Evolutionary conservation across 306 rosid genomes (phyloP).

Genomic region (Pyrus betulifolia): DNA sequence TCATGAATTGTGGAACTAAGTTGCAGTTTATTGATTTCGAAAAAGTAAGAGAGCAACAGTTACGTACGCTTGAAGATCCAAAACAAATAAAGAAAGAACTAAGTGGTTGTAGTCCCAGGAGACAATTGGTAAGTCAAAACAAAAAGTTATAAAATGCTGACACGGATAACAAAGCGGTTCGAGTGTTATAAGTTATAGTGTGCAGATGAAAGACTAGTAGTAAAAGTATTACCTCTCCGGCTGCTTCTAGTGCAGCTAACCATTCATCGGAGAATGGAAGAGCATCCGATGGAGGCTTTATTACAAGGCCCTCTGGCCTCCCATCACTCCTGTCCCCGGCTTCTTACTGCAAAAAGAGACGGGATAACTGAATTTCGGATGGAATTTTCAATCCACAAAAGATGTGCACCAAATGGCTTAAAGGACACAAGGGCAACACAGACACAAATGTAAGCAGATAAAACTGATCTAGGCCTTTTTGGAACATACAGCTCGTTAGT

Average conservation of each 20-base stretch:
- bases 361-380: not conserved
- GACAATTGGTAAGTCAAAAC: not conserved
- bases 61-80: not conserved
- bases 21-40: too few relatives aligned
- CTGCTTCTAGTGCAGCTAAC: constrained; percentile 91
- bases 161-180: not conserved
- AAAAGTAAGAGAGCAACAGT: too few relatives aligned
- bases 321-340: constrained; percentile 12
- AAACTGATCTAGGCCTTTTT: not conserved
- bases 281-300: constrained; percentile 50
- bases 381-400: not conserved
- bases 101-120: not conserved
- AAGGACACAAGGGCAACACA: too few relatives aligned
- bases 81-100: not conserved
- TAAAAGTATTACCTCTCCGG: constrained; percentile 70
- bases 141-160: not conserved
- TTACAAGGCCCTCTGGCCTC: constrained; percentile 32
- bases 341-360: constrained; percentile 35
- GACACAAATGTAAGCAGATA: too few relatives aligned
- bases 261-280: constrained; percentile 91
- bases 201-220: not conserved
- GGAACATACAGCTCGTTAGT: constrained; percentile 41
- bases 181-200: not conserved
- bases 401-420: not conserved
- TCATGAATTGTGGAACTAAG: too few relatives aligned